Evolutionary conservation across 163 green algal genomes (phyloP), one percentile per base, ranked within the genome.

Genomic region (Chlorella variabilis): DNA sequence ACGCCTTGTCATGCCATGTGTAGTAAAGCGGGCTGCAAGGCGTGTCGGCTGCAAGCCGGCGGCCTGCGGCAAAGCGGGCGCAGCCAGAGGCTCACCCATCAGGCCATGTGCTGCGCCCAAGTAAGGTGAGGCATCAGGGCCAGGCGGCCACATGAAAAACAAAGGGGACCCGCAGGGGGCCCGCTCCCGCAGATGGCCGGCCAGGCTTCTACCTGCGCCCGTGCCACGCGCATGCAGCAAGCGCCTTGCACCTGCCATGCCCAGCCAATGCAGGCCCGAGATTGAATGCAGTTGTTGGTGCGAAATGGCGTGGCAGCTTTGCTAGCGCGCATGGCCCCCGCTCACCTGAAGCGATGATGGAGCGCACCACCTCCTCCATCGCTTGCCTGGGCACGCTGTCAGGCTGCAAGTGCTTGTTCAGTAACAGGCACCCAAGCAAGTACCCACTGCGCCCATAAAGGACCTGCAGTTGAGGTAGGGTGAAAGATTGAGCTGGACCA

Each of bases 61-160:
- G 34, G 31, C 59, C 59, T 73, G 58, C 59, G 21, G 36, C 2
- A 49, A 36, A 17, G 23, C 23, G 4, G 20, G 45, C 45, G 45
- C 45, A 54, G 45, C 45, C 45, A 20, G 9, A 27, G 17, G 18
- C 77, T 66, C 49, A 83, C 77, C 82, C 75, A 86, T 80, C 27
- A 66, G 49, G 25, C 82, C 82, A 56, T 86, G 82, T 3, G 82
- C 82, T 18, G 82, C 82, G 4, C 82, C 75, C 54, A 86, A 59
- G 61, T 86, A 83, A n/a, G 71, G 61, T 0, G 34, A 48, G 61
- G 63, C 63, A 15, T 80, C 62, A 0, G 76, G 62, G 34, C 75
- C 76, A 23, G 76, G 76, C 23, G 76, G 80, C 69, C 80, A 85
- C 34, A 45, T 31, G 54, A 51, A 85, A 27, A 78, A 80, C 2